Base-by-base conservation (phyloP, 2,329 filamentous ascomycete species). In the Remersonia thermophila region DNA sequence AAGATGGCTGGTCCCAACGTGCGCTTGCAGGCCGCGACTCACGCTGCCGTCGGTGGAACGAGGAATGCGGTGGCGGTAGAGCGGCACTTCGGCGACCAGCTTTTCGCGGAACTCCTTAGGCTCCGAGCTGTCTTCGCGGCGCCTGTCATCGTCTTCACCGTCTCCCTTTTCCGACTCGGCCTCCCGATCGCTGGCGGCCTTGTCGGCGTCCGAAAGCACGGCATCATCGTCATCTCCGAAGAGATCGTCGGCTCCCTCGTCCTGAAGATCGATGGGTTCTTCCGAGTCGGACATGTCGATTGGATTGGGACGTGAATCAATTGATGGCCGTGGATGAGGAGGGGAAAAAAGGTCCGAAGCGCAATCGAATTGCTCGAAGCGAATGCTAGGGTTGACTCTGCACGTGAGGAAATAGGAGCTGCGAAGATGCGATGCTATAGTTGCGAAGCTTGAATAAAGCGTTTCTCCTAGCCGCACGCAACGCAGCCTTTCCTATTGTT, bases 41-140 rank as follows among this genome's bases (percentile, higher is more conserved):
- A 86, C 80, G 55, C 74, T 72, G 51, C 77, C 77, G 52, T 86
- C 78, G 45, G 71, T 76, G 27, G 80, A 70, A 51, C 80, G 79
- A 11, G 83, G 83, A 11, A 79, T 62, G 34, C 73, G 67, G 54
- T 87, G 83, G 31, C 82, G 71, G 49, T 71, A 77, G 32, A 85
- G 61, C 32, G 73, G 70, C 32, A 79, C 63, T 35, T 77, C 74
- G 59, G 76, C 69, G 36, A 82, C 68, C 35, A 73, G 63, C 45
- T 69, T 70, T 45, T 67, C 47, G 61, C 62, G 38, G 65, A 60
- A 37, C 60, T 57, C 33, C 57, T 41, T 32, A 31, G 46, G 40
- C 35, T 65, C 62, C 11, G 64, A 62, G 8, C 62, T 58, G 5
- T 67, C 61, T 30, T 63, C 59, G 9, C 61, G 55, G 51, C 43